Evolutionary conservation across 257 asterid species (phyloP), one percentile per base, ranked within the genome.

Genomic region (Ajuga chamaepitys): DNA sequence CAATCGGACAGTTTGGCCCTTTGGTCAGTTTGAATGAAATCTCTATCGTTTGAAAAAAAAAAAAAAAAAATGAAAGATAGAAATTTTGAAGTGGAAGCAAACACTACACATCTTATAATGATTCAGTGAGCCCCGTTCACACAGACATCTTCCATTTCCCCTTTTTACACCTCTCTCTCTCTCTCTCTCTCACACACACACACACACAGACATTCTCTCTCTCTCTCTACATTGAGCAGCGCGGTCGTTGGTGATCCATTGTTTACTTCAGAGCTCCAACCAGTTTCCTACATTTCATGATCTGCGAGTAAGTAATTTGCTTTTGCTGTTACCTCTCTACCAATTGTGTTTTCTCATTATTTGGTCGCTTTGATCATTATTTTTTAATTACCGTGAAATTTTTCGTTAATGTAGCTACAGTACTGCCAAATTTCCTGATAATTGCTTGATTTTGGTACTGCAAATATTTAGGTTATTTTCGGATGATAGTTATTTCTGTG

Each of bases 251-350:
- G 58, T 72, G 67, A 73, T 77, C 74, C 62, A 52, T 66, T 41
- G n/a, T 48, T 64, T 9, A 21, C 48, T 62, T 58, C 67, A 48
- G 26, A 66, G 30, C 35, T 24, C 26, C 58, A 38, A 69, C 37
- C 41, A 51, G 25, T 60, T 62, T 40, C 66, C 45, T 34, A 13
- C 55, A 67, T 68, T 81, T 42, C 72, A 81, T 79, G 80, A 73
- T 80, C 86, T 71, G 82, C 66, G 79, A 77, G 75, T 58, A 54
- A 16, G 64, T 58, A 16, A 42, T 67, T 63, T 64, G 9, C 3
- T 63, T 50, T 64, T 21, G 46, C 61, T 69, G 18, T 68, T 66
- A 9, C 79, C 77, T 55, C 77, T 14, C 32, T 65, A 59, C 30
- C 46, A 47, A 34, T 64, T 32, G 60, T 34, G 30, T 5, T 28